Percentiles rank a stretch among this genome's conserved stretches.
Conservation (phyloP, 2,329 filamentous ascomycete species). For the Microthyrium microscopicum region DNA sequence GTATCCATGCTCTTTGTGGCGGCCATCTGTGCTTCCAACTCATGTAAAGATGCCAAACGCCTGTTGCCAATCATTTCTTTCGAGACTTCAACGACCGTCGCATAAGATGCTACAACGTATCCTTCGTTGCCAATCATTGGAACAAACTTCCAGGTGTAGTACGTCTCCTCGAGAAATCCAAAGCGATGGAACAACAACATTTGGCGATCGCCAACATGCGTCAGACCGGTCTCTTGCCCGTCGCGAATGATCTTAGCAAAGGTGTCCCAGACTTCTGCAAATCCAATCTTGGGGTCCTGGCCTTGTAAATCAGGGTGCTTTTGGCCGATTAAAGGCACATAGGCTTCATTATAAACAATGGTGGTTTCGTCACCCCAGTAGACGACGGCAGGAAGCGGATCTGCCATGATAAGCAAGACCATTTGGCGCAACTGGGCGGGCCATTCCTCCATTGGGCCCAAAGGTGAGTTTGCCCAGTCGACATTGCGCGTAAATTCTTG, state of each 20-base stretch:
- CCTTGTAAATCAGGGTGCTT: conserved; percentile 6
- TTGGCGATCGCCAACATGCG: conserved; percentile 1
- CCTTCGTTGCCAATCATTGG: conserved; percentile 8
- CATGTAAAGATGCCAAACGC: not conserved
- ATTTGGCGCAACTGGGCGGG: conserved; percentile 4
- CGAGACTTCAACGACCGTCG: not conserved
- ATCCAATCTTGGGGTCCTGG: conserved; percentile 3
- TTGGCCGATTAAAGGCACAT: conserved; percentile 3
- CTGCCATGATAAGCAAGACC: conserved; percentile 2
- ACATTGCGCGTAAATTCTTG: conserved; percentile 4
- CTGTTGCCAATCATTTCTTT: conserved; percentile 1
- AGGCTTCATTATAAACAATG: conserved; percentile 7
- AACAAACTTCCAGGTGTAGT: conserved; percentile 6
- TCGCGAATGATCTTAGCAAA: conserved; percentile 3
- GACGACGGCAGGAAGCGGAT: conserved; percentile 3
- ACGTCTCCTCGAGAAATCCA: conserved; percentile 8
- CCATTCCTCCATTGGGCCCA: conserved; percentile 7
- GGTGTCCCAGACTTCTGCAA: conserved; percentile 4
- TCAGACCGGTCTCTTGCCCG: conserved; percentile 1
- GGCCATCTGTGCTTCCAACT: not conserved
- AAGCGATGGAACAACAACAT: conserved; percentile 4
- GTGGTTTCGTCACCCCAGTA: conserved; percentile 6
- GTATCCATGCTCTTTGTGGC: not conserved
- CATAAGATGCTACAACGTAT: conserved; percentile 4
- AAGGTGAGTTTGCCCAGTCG: conserved; percentile 1